Evolutionary conservation across 352 stramenopile species (phyloP), one percentile per base, ranked within the genome.

Genomic region (Phytophthora meadii): DNA sequence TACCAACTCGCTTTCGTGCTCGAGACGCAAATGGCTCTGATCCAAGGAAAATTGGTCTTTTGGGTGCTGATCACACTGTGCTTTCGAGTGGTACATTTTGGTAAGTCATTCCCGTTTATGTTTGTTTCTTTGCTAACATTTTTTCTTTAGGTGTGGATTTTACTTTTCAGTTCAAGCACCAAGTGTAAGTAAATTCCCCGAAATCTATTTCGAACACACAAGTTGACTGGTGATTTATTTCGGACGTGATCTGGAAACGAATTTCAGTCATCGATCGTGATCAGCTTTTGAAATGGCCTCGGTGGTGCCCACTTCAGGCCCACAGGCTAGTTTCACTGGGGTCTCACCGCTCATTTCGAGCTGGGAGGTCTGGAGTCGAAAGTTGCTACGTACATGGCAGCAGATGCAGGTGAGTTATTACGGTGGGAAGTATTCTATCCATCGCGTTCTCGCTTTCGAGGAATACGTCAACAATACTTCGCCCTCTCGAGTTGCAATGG

Each of bases 1-100:
- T 74, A 74, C 28, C 62, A 76, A 19, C 34, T 78, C 6, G 69
- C 65, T n/a, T 81, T 78, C 22, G 73, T 78, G 9, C 25, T 81
- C 27, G 69, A 78, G 17, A 71, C 50, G 7, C 73, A 73, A 9
- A 54, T 52, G 36, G 32, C 52, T 5, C 37, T 68, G 1, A 60
- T 80, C 14, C 65, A 70, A 15, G 47, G 62, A n/a, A 74, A 66
- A 22, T 39, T 66, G 8, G 47, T 61, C 4, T 54, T 66, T 7
- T 66, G 58, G 58, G 10, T 61, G 1, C 28, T 60, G 9, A 49
- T 66, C 32, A 60, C 44, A 3, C 37, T 66, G 14, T 66, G 58
- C 32, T 66, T 66, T 41, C 49, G 40, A 9, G 22, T 66, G 27
- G 49, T 61, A 7, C 58, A 54, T 27, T 66, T 66, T 48, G 58